Evolutionary conservation across 768 basidiomycete species (phyloP), one percentile per base, ranked within the genome.

Genomic region (Kwoniella botswanensis): DNA sequence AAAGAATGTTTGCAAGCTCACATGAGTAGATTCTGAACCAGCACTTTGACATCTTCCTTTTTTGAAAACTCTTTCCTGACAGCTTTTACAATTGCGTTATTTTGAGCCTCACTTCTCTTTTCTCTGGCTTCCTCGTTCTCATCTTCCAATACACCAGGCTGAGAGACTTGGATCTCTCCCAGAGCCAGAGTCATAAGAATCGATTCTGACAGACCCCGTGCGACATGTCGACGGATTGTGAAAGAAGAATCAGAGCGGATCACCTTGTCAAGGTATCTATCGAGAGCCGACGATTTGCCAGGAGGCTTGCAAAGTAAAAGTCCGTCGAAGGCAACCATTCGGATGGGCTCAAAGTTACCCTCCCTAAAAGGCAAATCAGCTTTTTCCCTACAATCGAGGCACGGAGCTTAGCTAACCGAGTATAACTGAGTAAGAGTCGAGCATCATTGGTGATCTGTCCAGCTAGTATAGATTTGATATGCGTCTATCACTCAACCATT

Each of bases 271-370:
- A 98, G 86, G 79, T 98, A 98, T 15, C 89, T 89, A 88, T 93
- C 92, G 76, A 95, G 71, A 12, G 81, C 89, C 88, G 44, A 90
- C 90, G 1, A 90, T 87, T 81, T 93, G 90, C 93, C 94, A 91
- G 84, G 93, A 90, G 68, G 91, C 91, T 81, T 94, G 85, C 86
- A 96, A 90, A 82, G 68, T 9, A 87, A 76, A 11, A 98, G 87
- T 43, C 93, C 92, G 83, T 99, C 97, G 76, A 99, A 97, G 3
- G 97, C 96, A 4, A 92, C 90, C 56, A 93, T 88, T 57, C 97
- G 91, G 56, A 99, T 92, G 79, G 93, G 91, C 2, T 90, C 91
- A 76, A 91, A 94, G 80, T 98, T 97, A 52, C 96, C 97, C 84
- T 97, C 94, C 26, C 95, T 95, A 74, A 46, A 54, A 22, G 26